Base-by-base conservation (phyloP, 2,329 filamentous ascomycete species). In the Ustulina deusta region DNA sequence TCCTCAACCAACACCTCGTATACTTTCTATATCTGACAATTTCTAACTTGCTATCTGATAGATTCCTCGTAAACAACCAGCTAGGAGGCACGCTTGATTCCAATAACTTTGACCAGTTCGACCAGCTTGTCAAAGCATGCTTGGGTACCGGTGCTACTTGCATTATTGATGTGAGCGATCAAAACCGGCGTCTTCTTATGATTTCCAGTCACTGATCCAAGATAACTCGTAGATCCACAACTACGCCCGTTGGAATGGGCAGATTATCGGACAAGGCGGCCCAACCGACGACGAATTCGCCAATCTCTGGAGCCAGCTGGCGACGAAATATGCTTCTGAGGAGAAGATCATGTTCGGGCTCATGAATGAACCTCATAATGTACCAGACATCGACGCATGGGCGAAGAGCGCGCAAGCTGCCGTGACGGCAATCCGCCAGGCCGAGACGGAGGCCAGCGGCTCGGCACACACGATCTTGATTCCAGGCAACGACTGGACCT, bases 261-360 rank as follows among this genome's bases (percentile, higher is more conserved):
- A 78, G 2, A 87, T 92, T 70, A 85, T 92, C 63, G 90, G 89
- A 1, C 89, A 91, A 74, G 89, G 88, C 25, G 89, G 89, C 0
- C 88, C 89, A 0, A 84, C 83, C 0, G 84, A 91, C 74, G 85
- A 83, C 11, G 79, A 88, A 15, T 88, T 91, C 71, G 85, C 83
- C 3, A 80, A 79, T 48, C 78, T 91, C 5, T 92, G 90, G 90
- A 77, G 74, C 1, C 81, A 86, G 65, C 77, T 89, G 4, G 89
- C 90, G 0, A 81, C 78, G 0, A 87, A 87, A 74, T 92, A 91
- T 77, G 83, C 82, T 25, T 73, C 74, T 6, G 78, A 87, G 57
- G 75, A 82, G 42, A 87, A 85, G 67, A 79, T 92, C 29, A 82
- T 86, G 3, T 90, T 92, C 71, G 89, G 88, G 15, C 75, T 92